Base-by-base conservation (phyloP, 169 alveolate species). In the Theileria orientalis region DNA sequence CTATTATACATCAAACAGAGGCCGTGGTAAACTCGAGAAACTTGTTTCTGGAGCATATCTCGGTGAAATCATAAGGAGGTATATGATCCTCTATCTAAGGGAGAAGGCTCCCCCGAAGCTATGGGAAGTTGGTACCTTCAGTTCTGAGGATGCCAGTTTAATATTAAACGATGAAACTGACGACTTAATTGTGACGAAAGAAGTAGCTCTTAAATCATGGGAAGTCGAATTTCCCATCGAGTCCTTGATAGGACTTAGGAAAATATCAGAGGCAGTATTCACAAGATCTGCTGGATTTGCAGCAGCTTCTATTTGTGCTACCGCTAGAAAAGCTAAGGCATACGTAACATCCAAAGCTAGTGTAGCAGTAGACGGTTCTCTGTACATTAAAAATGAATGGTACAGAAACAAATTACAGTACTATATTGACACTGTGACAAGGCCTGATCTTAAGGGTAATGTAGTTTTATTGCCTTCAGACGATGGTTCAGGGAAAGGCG, bases 401-500 rank as follows among this genome's bases (percentile, higher is more conserved):
- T 92, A 92, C 83, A 84, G 90, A 40, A 76, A 90, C 52, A 70
- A 87, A 16, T 72, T 92, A 44, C 41, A 54, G 57, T 66, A 83
- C 54, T 89, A 83, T 72, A 61, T 92, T 42, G 83, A 86, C 35
- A 69, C 60, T 51, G 77, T 92, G n/a, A 35, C 79, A 27, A 90
- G 94, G 57, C 71, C 90, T 8, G 92, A 84, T 54, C 76, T 82
- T 19, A 63, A 64, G 8, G 90, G 87, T 19, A 90, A 86, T 37
- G 76, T 84, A 29, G 74, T 68, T 42, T 66, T 91, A 46, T 61
- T 74, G 29, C 83, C 94, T 11, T 90, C 96, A 5, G 96, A 92
- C 69, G 96, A 92, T 68, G 96, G 96, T 9, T 92, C 96, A 29
- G 96, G 96, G 25, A 92, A 92, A 74, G 96, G 96, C 21, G 96